Evolutionary conservation across 2,329 filamentous ascomycete species (phyloP).

Genomic region (Claviceps sp.): DNA sequence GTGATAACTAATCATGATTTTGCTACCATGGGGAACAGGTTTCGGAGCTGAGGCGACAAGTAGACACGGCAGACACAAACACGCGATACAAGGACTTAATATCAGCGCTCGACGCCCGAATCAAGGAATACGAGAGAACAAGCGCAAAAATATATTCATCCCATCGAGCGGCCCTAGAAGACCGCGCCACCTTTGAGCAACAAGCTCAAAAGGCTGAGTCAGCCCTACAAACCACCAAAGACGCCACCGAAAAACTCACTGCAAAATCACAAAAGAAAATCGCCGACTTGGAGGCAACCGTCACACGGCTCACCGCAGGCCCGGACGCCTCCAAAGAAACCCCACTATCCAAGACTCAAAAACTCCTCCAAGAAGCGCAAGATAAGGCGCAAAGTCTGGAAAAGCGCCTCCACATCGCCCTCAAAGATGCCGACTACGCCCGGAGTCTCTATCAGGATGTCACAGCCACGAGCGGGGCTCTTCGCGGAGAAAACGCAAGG

Average conservation of each 20-base stretch:
- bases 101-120: slow-evolving; percentile 28
- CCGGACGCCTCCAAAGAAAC: slow-evolving; percentile 12
- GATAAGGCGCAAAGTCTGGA: slow-evolving; percentile 28
- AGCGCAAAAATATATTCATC: slow-evolving; percentile 30
- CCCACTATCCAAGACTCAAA: slow-evolving; percentile 15
- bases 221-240: slow-evolving; percentile 15
- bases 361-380: slow-evolving; percentile 22
- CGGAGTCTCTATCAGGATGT: slow-evolving; percentile 46
- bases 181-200: slow-evolving; percentile 34
- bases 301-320: slow-evolving; percentile 16
- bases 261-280: slow-evolving; percentile 25
- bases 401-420: slow-evolving; percentile 24
- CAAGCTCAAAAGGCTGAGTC: slow-evolving; percentile 28
- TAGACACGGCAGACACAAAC: slow-evolving; percentile 17
- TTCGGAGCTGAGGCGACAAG: slow-evolving; percentile 17
- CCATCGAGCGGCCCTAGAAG: slow-evolving; percentile 36
- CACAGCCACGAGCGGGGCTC: slow-evolving; percentile 31
- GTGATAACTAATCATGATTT: background rate
- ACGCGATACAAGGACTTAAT: slow-evolving; percentile 27
- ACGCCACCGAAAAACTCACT: slow-evolving; percentile 18
- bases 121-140: slow-evolving; percentile 32
- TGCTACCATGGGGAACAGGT: slow-evolving; percentile 9
- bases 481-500: slow-evolving; percentile 31
- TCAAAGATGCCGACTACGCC: slow-evolving; percentile 41
- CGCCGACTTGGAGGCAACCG: slow-evolving; percentile 21